Evolutionary conservation across 2,329 filamentous ascomycete genomes (phyloP).

Genomic region (Cercospora sp.): DNA sequence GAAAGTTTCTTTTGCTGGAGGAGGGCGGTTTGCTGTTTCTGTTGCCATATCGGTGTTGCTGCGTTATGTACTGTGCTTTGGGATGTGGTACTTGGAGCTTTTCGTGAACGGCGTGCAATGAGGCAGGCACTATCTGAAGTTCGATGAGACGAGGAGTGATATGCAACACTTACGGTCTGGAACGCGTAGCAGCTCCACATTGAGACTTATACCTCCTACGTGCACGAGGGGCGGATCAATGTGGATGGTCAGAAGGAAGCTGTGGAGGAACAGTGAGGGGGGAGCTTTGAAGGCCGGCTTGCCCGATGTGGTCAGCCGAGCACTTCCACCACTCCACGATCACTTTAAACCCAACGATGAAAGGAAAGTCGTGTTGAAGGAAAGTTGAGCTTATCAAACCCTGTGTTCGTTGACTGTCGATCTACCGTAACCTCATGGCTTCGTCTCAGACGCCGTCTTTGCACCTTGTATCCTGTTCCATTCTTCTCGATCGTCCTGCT

Average conservation of each 20-base stretch:
- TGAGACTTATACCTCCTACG: not conserved
- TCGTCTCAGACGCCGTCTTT: not conserved
- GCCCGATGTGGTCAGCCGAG: conserved; percentile 14
- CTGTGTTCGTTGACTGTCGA: not conserved
- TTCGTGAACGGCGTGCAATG: not conserved
- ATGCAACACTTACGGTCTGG: not conserved
- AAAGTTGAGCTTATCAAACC: not conserved
- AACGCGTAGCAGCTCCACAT: not conserved
- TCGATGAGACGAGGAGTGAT: not conserved
- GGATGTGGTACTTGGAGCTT: not conserved
- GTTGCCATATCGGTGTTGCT: conserved; percentile 25
- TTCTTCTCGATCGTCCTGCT: conserved; percentile 43
- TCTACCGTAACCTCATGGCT: not conserved
- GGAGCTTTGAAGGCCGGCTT: conserved; percentile 4
- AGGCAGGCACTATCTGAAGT: not conserved
- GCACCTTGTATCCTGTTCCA: conserved; percentile 39
- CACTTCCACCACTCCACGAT: not conserved
- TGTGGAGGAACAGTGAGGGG: conserved; percentile 13
- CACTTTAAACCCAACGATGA: not conserved
- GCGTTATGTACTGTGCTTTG: not conserved
- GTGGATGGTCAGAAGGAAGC: conserved; percentile 13
- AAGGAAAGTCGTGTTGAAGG: not conserved
- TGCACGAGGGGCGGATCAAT: conserved; percentile 2
- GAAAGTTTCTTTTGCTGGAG: conserved; percentile 39
- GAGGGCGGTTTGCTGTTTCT: conserved; percentile 26